These are phyloP conservation scores for Trichoderma orchidacearum DNA, from an alignment of 495 filamentous ascomycete genomes.

Conservation along the genomic window DNA sequence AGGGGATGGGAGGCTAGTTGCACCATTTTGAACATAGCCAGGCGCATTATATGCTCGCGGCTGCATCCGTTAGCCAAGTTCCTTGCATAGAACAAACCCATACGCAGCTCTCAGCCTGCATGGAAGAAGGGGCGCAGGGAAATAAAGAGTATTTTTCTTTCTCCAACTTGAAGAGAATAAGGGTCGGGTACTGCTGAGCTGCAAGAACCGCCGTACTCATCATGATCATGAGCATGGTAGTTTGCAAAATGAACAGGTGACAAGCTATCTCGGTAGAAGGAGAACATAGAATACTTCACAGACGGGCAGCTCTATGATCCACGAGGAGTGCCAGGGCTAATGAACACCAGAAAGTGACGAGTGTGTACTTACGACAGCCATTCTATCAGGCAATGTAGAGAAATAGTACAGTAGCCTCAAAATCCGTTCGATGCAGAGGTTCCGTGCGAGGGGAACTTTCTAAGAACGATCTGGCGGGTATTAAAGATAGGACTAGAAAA, in stretches of 20 bases:
- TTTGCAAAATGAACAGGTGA: too few relatives aligned
- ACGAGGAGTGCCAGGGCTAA: background rate
- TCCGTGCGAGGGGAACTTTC: background rate
- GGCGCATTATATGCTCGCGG: slow-evolving; percentile 25
- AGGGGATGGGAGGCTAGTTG: slow-evolving; percentile 26
- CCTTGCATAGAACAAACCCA: background rate
- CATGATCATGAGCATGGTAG: too few relatives aligned
- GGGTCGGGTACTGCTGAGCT: too few relatives aligned
- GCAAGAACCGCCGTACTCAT: too few relatives aligned
- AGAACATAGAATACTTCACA: too few relatives aligned
- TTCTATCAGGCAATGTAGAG: background rate
- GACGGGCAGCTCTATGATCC: background rate
- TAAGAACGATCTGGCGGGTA: background rate
- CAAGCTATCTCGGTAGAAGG: too few relatives aligned
- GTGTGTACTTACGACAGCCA: background rate
- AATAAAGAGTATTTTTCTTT: too few relatives aligned
- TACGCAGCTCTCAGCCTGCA: background rate
- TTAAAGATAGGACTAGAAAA: background rate
- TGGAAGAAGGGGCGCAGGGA: background rate
- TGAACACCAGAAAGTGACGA: background rate
- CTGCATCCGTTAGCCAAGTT: slow-evolving; percentile 7
- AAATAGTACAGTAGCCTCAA: background rate
- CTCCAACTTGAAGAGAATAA: too few relatives aligned
- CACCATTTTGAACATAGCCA: slow-evolving; percentile 42
- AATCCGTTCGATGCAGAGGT: background rate